Evolutionary conservation across 1,139 yeast species (phyloP), one percentile per base, ranked within the genome.

Genomic region (Pichia sp.): DNA sequence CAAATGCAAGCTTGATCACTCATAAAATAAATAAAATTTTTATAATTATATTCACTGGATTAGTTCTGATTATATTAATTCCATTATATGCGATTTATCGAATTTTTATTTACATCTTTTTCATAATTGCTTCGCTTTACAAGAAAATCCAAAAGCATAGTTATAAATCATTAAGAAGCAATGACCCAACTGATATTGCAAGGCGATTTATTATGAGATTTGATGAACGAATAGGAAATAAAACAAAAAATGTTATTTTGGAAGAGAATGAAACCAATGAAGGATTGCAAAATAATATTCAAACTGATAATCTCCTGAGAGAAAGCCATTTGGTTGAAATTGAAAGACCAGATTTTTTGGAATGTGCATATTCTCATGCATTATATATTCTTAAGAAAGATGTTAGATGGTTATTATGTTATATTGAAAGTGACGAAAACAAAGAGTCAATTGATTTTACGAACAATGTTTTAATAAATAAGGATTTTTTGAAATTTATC

Each of bases 311-410:
- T 30, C 37, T 42, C n/a, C 40, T 53, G 5, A 34, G 40, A 25
- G 52, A 48, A 34, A 36, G 40, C n/a, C 45, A 46, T 42, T 26
- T 40, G 26, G 43, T 54, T 45, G 62, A 56, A 38, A 58, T 63
- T 25, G 55, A 49, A 25, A 53, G 68, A 40, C 68, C 67, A 0
- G 64, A 63, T 42, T 83, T 85, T 56, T 76, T 74, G 54, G 80
- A 81, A 59, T 90, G 92, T 10, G 83, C 94, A 43, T 86, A 86
- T 63, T 77, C 89, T 0, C 82, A 83, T 55, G 95, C 95, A 1
- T 68, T 85, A 48, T 81, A 74, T 58, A 70, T 74, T 64, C 85
- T 92, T 25, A 84, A 85, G 51, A 70, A 74, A 40, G 74, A 85
- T 47, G 82, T 83, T 39, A 76, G 81, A 61, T 87, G 87, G 70